Conservation (phyloP, 208 protist species). For the Novymonas esmeraldas region DNA sequence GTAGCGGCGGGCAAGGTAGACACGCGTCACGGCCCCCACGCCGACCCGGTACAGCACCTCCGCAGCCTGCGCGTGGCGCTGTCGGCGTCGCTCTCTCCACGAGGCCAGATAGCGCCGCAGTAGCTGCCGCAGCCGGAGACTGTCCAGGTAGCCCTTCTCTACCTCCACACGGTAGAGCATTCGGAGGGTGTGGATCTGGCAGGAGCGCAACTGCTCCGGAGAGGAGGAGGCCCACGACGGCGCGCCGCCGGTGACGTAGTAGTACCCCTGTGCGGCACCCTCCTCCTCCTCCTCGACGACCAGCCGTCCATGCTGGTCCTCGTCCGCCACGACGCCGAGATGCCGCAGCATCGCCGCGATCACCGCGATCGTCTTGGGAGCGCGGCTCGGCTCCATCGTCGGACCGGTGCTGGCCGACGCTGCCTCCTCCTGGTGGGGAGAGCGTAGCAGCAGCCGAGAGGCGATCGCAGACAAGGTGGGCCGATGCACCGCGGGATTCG, state of each 20-base stretch:
- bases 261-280: background rate
- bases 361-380: conserved; percentile 6
- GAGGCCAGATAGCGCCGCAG: conserved; percentile 21
- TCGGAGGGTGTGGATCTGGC: conserved; percentile 31
- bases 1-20: conserved; percentile 49
- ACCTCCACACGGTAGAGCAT: conserved; percentile 33
- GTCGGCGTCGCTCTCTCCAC: conserved; percentile 28
- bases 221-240: conserved; percentile 1
- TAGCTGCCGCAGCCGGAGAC: conserved; percentile 33
- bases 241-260: conserved; percentile 8
- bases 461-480: background rate
- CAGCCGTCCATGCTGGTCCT: background rate
- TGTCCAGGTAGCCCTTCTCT: conserved; percentile 34
- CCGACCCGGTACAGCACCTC: conserved; percentile 35
- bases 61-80: conserved; percentile 26
- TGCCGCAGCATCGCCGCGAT: conserved; percentile 24
- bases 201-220: conserved; percentile 27
- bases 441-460: background rate
- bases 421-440: too few species aligned
- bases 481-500: background rate
- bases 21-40: conserved; percentile 34
- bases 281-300: background rate
- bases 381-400: background rate
- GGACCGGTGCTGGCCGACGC: too few species aligned
- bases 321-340: conserved; percentile 11